Base-by-base conservation (phyloP, 768 basidiomycete genomes). In the Chiua virens region DNA sequence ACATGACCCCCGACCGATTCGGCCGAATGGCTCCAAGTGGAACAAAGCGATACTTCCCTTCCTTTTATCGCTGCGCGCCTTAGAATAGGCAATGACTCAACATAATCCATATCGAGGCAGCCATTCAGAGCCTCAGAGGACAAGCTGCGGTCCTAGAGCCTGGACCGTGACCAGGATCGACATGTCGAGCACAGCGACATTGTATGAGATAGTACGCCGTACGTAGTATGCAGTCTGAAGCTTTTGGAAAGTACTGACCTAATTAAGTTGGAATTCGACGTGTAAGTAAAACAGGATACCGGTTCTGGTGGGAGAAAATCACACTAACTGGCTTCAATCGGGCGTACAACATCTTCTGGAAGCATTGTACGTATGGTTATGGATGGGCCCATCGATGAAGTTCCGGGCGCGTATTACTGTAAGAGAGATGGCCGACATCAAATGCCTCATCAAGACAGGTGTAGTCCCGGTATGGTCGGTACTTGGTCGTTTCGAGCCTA, bases 1-100 rank as follows among this genome's bases (percentile, higher is more conserved):
- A 52, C 45, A 11, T 41, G 43, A 61, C 42, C 30, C 46, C 62
- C 54, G 63, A 49, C 46, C 28, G 42, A 49, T 46, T 54, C 59
- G 63, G 63, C 38, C 34, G 52, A 46, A 55, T 15, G 1, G 13
- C 23, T 6, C 6, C 34, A 17, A 34, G 34, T 34, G 32, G 20
- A 44, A 28, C n/a, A 42, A n/a, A 20, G 41, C 2, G 20, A 32
- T 13, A 6, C n/a, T 55, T 46, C 45, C 53, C 41, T 53, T 55
- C 44, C 42, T 25, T 51, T 45, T 40, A 41, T 23, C 14, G 11
- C 43, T 41, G 27, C 23, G 20, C 17, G 8, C 27, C 27, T 38
- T 10, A 13, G 21, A 8, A 28, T 18, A 43, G 40, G 42, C 60
- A 37, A 25, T 35, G 32, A 27, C 21, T 14, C 30, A 13, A 14